Percentiles rank a stretch among this genome's conserved stretches.
Evolutionary conservation across 2,329 filamentous ascomycete genomes (phyloP).

Genomic region (Diaporthe ampelina): DNA sequence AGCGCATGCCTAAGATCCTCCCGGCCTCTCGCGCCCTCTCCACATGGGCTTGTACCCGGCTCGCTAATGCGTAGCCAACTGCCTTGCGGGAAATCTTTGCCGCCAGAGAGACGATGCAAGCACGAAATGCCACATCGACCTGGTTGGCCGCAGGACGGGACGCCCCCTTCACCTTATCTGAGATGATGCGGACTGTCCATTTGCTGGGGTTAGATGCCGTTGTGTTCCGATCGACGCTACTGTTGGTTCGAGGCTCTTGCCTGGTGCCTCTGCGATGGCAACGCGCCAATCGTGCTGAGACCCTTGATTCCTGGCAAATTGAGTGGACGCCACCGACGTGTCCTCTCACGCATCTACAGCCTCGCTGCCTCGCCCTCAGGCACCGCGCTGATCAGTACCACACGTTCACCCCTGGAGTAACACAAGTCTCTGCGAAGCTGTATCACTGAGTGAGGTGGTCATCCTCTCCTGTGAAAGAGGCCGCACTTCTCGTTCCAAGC

Average conservation of each 20-base stretch:
- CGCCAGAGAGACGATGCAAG: conserved; percentile 16
- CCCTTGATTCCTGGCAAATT: background rate
- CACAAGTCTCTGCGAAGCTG: background rate
- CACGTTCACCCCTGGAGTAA: background rate
- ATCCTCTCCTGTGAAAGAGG: background rate
- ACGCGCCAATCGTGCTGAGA: background rate
- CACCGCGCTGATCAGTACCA: background rate
- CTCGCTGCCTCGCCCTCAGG: background rate
- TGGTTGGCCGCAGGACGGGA: conserved; percentile 37
- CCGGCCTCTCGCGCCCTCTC: conserved; percentile 25
- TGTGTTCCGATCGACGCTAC: conserved; percentile 20
- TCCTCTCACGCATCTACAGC: background rate
- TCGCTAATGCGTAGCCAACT: conserved; percentile 40
- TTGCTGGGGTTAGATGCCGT: background rate
- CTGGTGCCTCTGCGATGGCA: background rate
- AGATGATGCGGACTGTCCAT: conserved; percentile 38
- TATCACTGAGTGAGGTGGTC: background rate
- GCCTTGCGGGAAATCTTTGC: conserved; percentile 23
- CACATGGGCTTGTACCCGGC: conserved; percentile 38
- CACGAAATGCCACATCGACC: conserved; percentile 29
- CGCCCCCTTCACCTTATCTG: conserved; percentile 40
- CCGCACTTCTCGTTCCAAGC: background rate
- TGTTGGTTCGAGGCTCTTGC: conserved; percentile 38
- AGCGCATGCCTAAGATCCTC: conserved; percentile 34
- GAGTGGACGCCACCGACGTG: background rate